phyloP scores from a whole-genome alignment of 2,329 filamentous ascomycete species.

The Celoporthe dispersa region DNA sequence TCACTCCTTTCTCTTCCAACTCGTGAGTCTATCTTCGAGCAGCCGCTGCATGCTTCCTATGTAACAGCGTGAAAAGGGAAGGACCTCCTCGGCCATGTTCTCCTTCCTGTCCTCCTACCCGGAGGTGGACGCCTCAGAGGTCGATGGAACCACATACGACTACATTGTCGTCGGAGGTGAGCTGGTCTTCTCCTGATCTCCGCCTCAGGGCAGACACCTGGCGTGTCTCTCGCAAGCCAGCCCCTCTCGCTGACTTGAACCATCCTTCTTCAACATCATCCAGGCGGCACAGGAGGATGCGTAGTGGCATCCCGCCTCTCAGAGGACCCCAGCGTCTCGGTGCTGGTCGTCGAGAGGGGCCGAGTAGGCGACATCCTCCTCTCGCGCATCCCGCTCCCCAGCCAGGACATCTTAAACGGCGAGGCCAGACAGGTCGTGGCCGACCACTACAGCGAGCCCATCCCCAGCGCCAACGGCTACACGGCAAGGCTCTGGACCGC shows the following conservation, averaged over 20 bases:
- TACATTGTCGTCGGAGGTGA: constrained; percentile 8
- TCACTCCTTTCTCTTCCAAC: not conserved
- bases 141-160: constrained; percentile 6
- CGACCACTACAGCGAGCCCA: constrained; percentile 37
- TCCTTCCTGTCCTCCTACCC: constrained; percentile 4
- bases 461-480: constrained; percentile 31
- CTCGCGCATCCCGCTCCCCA: constrained; percentile 39
- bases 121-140: not conserved
- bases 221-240: not conserved
- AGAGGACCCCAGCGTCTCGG: constrained; percentile 41
- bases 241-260: not conserved
- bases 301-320: constrained; percentile 50
- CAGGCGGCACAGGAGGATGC: constrained; percentile 39
- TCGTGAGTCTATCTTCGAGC: not conserved
- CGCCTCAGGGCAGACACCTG: not conserved
- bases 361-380: constrained; percentile 36
- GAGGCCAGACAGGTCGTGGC: constrained; percentile 34
- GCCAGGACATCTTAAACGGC: constrained; percentile 33
- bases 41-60: not conserved
- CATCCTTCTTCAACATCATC: not conserved
- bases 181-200: not conserved
- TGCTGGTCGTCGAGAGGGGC: constrained; percentile 46
- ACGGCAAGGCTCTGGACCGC: constrained; percentile 27
- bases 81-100: not conserved
- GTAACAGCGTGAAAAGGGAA: not conserved